These are phyloP conservation scores for Dalbergia cultrata DNA, from an alignment of 306 rosid genomes.

Conservation along the genomic window DNA sequence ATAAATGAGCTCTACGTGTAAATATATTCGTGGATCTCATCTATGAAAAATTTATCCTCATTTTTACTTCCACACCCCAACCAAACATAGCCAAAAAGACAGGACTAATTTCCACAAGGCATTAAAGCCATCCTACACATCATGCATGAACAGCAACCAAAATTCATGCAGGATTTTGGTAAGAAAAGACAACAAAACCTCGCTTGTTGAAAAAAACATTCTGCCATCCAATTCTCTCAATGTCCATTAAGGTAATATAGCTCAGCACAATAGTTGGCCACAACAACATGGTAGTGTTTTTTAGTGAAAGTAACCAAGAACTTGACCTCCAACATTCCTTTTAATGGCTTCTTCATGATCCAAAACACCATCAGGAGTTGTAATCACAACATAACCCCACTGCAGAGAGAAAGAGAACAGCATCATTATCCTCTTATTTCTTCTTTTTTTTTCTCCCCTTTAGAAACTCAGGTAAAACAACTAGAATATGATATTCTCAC, in stretches of 20 bases:
- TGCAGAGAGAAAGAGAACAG: slow-evolving; percentile 49
- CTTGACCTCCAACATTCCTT: slow-evolving; percentile 60
- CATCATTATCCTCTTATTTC: slow-evolving; percentile 9
- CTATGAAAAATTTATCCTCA: neutral
- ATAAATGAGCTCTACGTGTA: too few relatives aligned
- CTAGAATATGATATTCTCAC: neutral
- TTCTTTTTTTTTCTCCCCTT: neutral
- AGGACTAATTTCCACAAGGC: slow-evolving; percentile 30
- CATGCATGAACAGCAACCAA: slow-evolving; percentile 28
- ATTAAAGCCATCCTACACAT: slow-evolving; percentile 20
- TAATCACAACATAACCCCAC: slow-evolving; percentile 98
- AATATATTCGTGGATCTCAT: too few relatives aligned
- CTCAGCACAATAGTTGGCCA: neutral
- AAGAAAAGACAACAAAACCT: neutral
- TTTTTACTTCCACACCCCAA: slow-evolving; percentile 12
- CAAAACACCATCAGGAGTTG: slow-evolving; percentile 94
- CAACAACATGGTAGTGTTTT: slow-evolving; percentile 4
- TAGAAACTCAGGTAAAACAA: slow-evolving; percentile 26
- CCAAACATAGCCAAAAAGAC: slow-evolving; percentile 20
- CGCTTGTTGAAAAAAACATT: neutral
- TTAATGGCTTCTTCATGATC: slow-evolving; percentile 90
- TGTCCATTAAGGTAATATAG: neutral
- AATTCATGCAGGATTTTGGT: neutral
- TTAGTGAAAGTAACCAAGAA: slow-evolving; percentile 79
- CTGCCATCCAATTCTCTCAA: neutral